These are phyloP conservation scores for Entoloma clypeatum DNA, from an alignment of 1,284 basidiomycete genomes.

Conservation along the genomic window DNA sequence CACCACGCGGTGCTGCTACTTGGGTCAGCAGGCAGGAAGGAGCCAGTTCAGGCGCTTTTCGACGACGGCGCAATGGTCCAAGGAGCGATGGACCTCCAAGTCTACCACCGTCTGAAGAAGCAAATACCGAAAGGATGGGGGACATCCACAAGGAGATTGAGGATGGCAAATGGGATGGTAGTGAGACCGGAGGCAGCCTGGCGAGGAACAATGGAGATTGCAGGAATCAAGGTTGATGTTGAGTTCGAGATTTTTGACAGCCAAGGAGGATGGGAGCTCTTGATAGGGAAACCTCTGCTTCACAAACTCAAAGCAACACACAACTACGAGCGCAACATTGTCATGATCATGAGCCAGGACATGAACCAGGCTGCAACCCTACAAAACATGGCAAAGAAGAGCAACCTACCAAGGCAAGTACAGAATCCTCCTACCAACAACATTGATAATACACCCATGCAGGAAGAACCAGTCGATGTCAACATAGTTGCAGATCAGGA, in stretches of 20 bases:
- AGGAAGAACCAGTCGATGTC: neutral
- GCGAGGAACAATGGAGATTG: slow-evolving; percentile 15
- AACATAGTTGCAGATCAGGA: neutral
- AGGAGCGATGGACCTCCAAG: slow-evolving; percentile 21
- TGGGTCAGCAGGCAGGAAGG: slow-evolving; percentile 1
- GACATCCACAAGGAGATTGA: slow-evolving; percentile 17
- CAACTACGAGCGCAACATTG: slow-evolving; percentile 24
- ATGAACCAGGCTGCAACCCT: neutral
- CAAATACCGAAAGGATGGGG: slow-evolving; percentile 13
- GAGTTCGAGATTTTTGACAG: slow-evolving; percentile 35
- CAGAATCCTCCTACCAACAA: too few relatives aligned
- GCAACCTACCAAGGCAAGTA: slow-evolving; percentile 5
- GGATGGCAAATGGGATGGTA: slow-evolving; percentile 29
- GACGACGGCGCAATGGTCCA: slow-evolving; percentile 31
- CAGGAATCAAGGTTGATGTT: too few relatives aligned
- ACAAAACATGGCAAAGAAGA: slow-evolving; percentile 2
- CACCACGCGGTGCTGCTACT: slow-evolving; percentile 4
- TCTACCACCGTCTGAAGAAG: slow-evolving; percentile 17
- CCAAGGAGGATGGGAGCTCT: slow-evolving; percentile 27
- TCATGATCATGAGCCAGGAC: slow-evolving; percentile 11
- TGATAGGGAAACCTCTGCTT: slow-evolving; percentile 31
- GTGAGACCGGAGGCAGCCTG: slow-evolving; percentile 24
- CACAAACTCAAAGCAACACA: slow-evolving; percentile 22
- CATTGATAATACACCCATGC: neutral
- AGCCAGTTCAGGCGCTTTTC: slow-evolving; percentile 15